phyloP scores from a whole-genome alignment of 345 rosid genomes.

The Eucalyptus marginata region DNA sequence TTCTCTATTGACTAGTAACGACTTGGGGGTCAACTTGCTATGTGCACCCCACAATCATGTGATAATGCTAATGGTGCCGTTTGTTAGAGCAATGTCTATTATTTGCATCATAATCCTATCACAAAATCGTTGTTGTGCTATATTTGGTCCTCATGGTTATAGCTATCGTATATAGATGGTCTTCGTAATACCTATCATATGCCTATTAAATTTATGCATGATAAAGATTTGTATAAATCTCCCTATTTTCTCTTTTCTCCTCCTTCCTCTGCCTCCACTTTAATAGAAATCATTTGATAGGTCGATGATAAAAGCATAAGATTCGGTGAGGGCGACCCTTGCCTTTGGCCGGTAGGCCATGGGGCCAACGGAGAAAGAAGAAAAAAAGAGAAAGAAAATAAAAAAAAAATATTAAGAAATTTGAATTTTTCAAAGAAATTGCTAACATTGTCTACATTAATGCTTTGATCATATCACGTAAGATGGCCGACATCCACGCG shows the following conservation, averaged over 20 bases:
- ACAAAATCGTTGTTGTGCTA: not conserved
- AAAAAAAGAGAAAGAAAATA: too few relatives aligned
- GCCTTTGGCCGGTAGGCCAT: too few relatives aligned
- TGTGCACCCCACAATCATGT: not conserved
- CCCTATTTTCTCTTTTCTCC: not conserved
- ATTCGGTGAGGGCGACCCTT: too few relatives aligned
- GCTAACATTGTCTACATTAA: too few relatives aligned
- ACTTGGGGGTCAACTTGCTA: not conserved
- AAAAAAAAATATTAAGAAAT: too few relatives aligned
- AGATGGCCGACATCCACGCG: too few relatives aligned
- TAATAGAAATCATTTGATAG: not conserved
- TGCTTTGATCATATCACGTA: too few relatives aligned
- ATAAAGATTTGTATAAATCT: not conserved
- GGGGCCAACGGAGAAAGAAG: too few relatives aligned
- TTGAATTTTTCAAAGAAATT: too few relatives aligned
- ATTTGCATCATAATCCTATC: not conserved
- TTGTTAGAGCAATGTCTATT: not conserved
- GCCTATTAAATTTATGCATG: not conserved
- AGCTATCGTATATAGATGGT: not conserved
- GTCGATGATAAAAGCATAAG: not conserved
- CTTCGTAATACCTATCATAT: not conserved
- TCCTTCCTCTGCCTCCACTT: not conserved
- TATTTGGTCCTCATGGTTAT: not conserved
- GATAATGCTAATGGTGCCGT: not conserved
- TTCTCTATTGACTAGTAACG: not conserved